Percentiles rank a stretch among this genome's conserved stretches.
These are phyloP conservation scores for Chaetomium fimeti DNA, from an alignment of 495 filamentous ascomycete genomes.

Conservation along the genomic window DNA sequence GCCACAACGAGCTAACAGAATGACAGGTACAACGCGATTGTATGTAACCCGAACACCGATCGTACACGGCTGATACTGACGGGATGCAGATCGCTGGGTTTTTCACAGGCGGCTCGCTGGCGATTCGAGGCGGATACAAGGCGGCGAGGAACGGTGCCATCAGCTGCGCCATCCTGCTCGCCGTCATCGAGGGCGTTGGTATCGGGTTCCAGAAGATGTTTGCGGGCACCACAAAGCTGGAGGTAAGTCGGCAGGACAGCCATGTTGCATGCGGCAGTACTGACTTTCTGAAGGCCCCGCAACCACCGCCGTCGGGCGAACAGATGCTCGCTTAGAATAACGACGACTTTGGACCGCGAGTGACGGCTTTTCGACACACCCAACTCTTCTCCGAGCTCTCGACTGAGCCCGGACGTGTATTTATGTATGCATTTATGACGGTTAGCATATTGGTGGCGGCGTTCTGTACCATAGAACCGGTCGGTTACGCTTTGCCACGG, in stretches of 20 bases:
- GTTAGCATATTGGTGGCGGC: constrained; percentile 39
- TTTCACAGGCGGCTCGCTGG: constrained; percentile 91
- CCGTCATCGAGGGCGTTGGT: constrained; percentile 95
- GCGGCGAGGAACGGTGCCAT: constrained; percentile 92
- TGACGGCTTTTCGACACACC: constrained; percentile 30
- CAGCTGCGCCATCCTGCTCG: constrained; percentile 87
- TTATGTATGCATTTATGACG: constrained; percentile 38
- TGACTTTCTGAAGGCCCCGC: constrained; percentile 33
- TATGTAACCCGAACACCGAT: background rate
- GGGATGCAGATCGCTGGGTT: constrained; percentile 72
- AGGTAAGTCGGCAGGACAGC: constrained; percentile 49
- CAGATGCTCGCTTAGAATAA: constrained; percentile 39
- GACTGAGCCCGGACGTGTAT: constrained; percentile 32
- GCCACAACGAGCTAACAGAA: background rate
- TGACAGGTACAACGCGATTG: constrained; percentile 68
- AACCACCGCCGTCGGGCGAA: constrained; percentile 40
- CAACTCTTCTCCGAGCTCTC: constrained; percentile 41
- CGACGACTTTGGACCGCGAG: background rate
- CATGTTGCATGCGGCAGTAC: background rate
- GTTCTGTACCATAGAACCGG: constrained; percentile 45
- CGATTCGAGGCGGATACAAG: constrained; percentile 83
- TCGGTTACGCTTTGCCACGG: constrained; percentile 31
- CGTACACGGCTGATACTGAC: background rate
- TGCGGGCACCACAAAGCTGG: constrained; percentile 84
- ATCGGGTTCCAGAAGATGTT: constrained; percentile 97